phyloP scores from a whole-genome alignment of 1,284 basidiomycete species.

The Bjerkandera adusta region DNA sequence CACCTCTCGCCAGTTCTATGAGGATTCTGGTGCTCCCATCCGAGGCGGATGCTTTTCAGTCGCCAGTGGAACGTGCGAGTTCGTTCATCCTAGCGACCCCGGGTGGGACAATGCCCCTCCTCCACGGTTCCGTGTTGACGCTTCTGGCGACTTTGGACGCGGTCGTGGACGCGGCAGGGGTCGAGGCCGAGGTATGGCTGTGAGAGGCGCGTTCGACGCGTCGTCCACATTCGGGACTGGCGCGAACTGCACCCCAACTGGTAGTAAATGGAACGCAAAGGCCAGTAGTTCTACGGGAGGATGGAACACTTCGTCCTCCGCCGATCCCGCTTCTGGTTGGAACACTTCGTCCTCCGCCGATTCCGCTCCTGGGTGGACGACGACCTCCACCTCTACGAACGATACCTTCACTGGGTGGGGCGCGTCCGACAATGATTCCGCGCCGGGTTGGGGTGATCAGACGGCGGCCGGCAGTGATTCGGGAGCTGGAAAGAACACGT shows the following conservation, averaged over 20 bases:
- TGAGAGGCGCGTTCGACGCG: neutral
- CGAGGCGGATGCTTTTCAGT: constrained; percentile 16
- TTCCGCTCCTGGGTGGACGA: too few species aligned
- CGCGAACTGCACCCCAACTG: neutral
- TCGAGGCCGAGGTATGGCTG: neutral
- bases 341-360: neutral
- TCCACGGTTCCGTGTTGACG: neutral
- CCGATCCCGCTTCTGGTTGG: too few species aligned
- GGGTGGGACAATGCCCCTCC: constrained; percentile 15
- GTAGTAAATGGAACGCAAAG: neutral
- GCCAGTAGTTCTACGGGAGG: neutral
- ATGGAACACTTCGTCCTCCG: neutral
- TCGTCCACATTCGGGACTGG: neutral
- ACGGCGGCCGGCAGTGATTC: too few species aligned
- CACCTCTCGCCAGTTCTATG: constrained; percentile 18
- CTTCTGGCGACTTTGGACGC: neutral
- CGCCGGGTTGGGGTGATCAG: too few species aligned
- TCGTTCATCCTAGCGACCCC: constrained; percentile 25
- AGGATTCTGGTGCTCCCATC: constrained; percentile 19
- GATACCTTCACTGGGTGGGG: too few species aligned
- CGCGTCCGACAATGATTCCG: too few species aligned
- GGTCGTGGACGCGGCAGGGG: neutral
- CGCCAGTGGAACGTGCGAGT: constrained; percentile 16
- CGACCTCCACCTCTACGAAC: too few species aligned
- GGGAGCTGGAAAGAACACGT: too few species aligned